Base-by-base conservation (phyloP, 1,284 basidiomycete species). In the Trichosporon coremiiforme region DNA sequence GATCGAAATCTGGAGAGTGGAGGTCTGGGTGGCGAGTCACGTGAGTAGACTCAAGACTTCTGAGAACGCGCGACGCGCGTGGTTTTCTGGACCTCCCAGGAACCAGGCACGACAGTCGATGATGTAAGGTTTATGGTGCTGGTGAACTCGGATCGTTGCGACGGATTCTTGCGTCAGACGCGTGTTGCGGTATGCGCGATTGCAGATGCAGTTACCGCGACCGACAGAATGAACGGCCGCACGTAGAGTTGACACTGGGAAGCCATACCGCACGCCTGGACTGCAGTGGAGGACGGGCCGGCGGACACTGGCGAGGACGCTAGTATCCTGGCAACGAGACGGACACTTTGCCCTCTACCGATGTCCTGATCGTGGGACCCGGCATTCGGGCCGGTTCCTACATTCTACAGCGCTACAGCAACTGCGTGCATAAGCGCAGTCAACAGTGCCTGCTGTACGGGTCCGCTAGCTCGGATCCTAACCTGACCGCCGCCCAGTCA, bases 301-400 rank as follows among this genome's bases (percentile, higher is more conserved):
- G 13, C n/a, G 47, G 47, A 17, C 47, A 53, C 4, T 2, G 50
- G 47, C n/a, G 12, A 17, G 8, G 6, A 10, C 20, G 50, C 50
- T 53, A 53, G 50, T 53, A 20, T 53, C 50, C 50, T 25, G 20
- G 50, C 50, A 53, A 53, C 50, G 50, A 53, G 50, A 25, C 50
- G 50, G 50, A 53, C 50, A 53, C 50, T 53, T 53, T 53, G 50
- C 10, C 41, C 17, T 45, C 41, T 17, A 45, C 41, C 17, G 6
- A 15, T 25, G 25, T 45, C 36, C 36, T 13, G 36, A 38, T 35
- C 10, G 41, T n/a, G 41, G 41, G 17, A 45, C 41, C 38, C 15
- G 45, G 45, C n/a, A 2, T 47, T 47, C 36, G 36, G 36, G 36
- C 36, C 36, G 36, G 36, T 35, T 6, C 5, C 33, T 35, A 10